phyloP scores from a whole-genome alignment of 2,329 filamentous ascomycete genomes.

The Fusarium equiseti region DNA sequence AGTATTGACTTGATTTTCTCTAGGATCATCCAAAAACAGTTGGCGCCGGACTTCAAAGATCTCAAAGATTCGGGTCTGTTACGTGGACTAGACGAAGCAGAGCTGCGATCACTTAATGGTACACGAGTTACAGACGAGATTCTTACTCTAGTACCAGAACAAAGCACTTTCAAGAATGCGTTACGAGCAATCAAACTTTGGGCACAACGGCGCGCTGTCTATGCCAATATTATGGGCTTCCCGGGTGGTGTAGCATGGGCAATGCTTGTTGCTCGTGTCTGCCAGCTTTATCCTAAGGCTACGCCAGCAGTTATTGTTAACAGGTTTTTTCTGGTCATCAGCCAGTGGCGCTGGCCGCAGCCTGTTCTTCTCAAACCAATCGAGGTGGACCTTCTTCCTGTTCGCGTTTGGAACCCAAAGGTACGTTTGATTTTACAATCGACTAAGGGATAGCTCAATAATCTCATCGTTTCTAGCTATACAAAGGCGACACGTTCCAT shows the following conservation, averaged over 20 bases:
- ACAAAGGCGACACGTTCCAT: slow-evolving; percentile 84
- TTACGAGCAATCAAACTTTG: slow-evolving; percentile 94
- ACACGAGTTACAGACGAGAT: slow-evolving; percentile 96
- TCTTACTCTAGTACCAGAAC: slow-evolving; percentile 86
- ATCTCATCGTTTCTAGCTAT: slow-evolving; percentile 64
- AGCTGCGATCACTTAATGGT: slow-evolving; percentile 91
- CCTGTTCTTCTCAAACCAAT: slow-evolving; percentile 92
- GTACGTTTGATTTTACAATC: slow-evolving; percentile 57
- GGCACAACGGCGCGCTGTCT: slow-evolving; percentile 92
- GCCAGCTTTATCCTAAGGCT: slow-evolving; percentile 94
- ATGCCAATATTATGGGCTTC: slow-evolving; percentile 96
- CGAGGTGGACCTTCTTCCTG: slow-evolving; percentile 80
- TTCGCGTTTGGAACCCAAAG: slow-evolving; percentile 94
- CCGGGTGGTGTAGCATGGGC: slow-evolving; percentile 98
- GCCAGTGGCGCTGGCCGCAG: slow-evolving; percentile 91
- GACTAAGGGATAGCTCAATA: background rate
- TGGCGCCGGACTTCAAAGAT: slow-evolving; percentile 74
- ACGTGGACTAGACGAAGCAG: slow-evolving; percentile 86
- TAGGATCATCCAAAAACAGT: slow-evolving; percentile 76
- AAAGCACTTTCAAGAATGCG: slow-evolving; percentile 89
- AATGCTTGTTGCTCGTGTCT: slow-evolving; percentile 95
- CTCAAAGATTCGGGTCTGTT: slow-evolving; percentile 87
- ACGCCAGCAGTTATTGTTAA: slow-evolving; percentile 88
- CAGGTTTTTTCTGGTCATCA: slow-evolving; percentile 95
- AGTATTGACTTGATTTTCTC: slow-evolving; percentile 96